Evolutionary conservation across 2,329 filamentous ascomycete species (phyloP).

Genomic region (Aspergillus tubingensis): DNA sequence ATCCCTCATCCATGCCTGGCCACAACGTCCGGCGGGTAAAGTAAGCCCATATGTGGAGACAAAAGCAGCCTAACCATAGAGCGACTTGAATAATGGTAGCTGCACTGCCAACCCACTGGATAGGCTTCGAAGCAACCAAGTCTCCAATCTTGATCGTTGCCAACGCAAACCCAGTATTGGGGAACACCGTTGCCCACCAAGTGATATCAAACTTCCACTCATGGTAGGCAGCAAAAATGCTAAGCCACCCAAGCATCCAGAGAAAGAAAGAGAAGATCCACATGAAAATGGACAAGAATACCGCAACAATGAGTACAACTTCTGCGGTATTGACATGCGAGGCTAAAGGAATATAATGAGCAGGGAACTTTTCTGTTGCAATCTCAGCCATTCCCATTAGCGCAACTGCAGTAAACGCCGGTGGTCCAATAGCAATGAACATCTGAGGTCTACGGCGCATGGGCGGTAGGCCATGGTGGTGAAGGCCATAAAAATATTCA

Average conservation of each 20-base stretch:
- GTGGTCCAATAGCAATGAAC: not conserved
- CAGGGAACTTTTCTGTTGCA: not conserved
- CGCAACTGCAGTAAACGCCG: not conserved
- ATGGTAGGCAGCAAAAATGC: not conserved
- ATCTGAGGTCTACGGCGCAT: not conserved
- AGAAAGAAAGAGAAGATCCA: not conserved
- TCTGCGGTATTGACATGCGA: not conserved
- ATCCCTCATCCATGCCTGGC: constrained; percentile 2
- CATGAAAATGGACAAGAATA: not conserved
- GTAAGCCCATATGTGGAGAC: not conserved
- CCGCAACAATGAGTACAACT: not conserved
- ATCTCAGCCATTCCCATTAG: constrained; percentile 2
- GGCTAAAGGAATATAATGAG: not conserved
- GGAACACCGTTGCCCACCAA: not conserved
- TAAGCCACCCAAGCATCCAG: not conserved
- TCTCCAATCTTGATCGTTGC: not conserved
- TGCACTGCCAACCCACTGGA: not conserved
- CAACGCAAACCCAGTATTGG: not conserved
- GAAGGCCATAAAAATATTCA: not conserved
- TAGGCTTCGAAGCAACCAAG: not conserved
- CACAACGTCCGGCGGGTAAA: not conserved
- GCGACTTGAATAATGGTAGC: not conserved
- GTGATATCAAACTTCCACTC: not conserved
- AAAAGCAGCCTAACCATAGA: not conserved
- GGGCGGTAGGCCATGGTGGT: not conserved